A percentile compares a stretch with the other conserved stretches of the same genome.
phyloP scores from a whole-genome alignment of 2,329 filamentous ascomycete species.

The Capronia coronata region DNA sequence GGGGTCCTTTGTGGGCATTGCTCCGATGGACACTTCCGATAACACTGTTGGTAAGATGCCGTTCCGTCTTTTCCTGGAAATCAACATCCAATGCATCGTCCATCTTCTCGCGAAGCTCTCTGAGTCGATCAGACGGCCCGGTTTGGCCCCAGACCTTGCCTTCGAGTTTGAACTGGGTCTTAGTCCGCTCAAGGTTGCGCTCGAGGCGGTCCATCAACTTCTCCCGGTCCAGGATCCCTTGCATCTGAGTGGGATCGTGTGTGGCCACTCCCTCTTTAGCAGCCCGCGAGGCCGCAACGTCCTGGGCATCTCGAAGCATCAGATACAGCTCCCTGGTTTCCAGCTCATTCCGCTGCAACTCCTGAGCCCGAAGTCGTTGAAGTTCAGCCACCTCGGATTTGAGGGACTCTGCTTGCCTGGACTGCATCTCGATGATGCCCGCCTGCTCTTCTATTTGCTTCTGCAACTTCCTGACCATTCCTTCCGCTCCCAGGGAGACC shows the following conservation, averaged over 20 bases:
- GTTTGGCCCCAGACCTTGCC: conserved; percentile 83
- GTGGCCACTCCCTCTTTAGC: conserved; percentile 51
- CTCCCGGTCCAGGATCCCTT: conserved; percentile 89
- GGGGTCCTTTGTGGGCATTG: conserved; percentile 35
- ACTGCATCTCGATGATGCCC: conserved; percentile 81
- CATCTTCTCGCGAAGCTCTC: conserved; percentile 92
- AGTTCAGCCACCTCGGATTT: conserved; percentile 85
- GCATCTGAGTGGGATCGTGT: conserved; percentile 69
- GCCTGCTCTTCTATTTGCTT: conserved; percentile 90
- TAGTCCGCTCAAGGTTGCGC: conserved; percentile 91
- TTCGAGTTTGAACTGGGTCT: conserved; percentile 96
- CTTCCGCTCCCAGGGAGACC: conserved; percentile 85
- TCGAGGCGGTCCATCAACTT: conserved; percentile 87
- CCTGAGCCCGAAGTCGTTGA: conserved; percentile 77
- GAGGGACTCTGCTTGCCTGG: conserved; percentile 75
- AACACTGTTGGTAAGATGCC: conserved; percentile 64
- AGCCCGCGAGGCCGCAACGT: conserved; percentile 87
- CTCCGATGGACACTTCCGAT: conserved; percentile 64
- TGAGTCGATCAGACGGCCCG: conserved; percentile 83
- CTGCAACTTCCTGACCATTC: conserved; percentile 84
- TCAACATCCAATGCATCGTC: conserved; percentile 57
- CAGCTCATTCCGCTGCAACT: conserved; percentile 88
- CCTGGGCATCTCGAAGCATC: conserved; percentile 95
- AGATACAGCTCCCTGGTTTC: conserved; percentile 95
- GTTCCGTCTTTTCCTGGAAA: conserved; percentile 50